A percentile compares a stretch with the other conserved stretches of the same genome.
These are phyloP conservation scores for Hirschfeldia incana DNA, from an alignment of 345 rosid genomes.

Conservation along the genomic window DNA sequence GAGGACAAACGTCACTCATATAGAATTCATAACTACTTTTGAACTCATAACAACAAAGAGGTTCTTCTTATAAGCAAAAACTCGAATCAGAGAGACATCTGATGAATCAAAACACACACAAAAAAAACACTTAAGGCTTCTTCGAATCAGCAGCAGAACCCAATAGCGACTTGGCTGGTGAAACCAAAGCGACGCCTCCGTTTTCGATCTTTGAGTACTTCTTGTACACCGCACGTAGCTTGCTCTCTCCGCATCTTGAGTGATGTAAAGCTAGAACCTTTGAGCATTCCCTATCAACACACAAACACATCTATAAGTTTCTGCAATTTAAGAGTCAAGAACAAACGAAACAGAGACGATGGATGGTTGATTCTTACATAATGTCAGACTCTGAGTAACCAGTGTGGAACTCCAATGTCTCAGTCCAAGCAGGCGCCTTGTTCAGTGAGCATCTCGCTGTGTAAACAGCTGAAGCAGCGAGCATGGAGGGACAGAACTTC, in stretches of 20 bases:
- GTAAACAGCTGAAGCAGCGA: conserved; percentile 92
- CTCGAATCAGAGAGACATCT: conserved; percentile 37
- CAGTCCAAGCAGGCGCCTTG: conserved; percentile 69
- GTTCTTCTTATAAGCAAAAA: not conserved
- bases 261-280: conserved; percentile 58
- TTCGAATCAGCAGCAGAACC: conserved; percentile 21
- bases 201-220: conserved; percentile 62
- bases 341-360: not conserved
- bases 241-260: conserved; percentile 57
- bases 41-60: conserved; percentile 12
- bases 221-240: conserved; percentile 60
- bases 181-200: conserved; percentile 59
- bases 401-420: conserved; percentile 67
- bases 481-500: conserved; percentile 56
- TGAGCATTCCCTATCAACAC: conserved; percentile 60
- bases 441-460: conserved; percentile 76
- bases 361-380: conserved; percentile 39
- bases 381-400: conserved; percentile 67
- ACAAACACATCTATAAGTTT: not conserved
- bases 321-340: not conserved
- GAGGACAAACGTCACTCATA: no score
- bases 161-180: conserved; percentile 53
- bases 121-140: conserved; percentile 20
- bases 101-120: conserved; percentile 4
- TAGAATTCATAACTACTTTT: not conserved